Percentiles rank a stretch among this genome's conserved stretches.
phyloP scores from a whole-genome alignment of 495 filamentous ascomycete genomes.

The Staphylotrichum longicolle region DNA sequence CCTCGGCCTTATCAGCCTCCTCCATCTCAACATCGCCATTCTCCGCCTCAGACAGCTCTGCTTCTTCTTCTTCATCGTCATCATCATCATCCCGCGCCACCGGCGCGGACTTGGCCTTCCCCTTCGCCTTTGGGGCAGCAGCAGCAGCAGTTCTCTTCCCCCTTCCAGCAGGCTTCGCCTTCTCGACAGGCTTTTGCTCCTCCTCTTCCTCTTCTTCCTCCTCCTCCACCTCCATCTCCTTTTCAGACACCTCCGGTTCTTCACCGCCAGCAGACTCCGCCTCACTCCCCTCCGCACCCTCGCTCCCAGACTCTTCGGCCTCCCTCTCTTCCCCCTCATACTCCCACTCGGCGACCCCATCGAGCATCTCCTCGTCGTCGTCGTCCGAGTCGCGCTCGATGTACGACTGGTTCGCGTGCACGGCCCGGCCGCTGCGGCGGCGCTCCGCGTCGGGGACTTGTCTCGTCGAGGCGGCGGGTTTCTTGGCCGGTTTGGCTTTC shows the following conservation, averaged over 20 bases:
- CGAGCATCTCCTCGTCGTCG: slow-evolving; percentile 58
- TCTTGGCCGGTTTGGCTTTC: slow-evolving; percentile 23
- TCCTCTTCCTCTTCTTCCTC: slow-evolving; percentile 15
- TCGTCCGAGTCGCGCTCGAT: slow-evolving; percentile 52
- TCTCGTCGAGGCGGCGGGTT: slow-evolving; percentile 27
- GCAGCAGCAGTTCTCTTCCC: slow-evolving; percentile 16
- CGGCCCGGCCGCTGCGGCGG: slow-evolving; percentile 53
- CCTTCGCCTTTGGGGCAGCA: slow-evolving; percentile 14
- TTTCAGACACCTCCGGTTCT: slow-evolving; percentile 16
- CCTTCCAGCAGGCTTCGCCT: background rate
- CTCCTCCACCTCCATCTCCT: slow-evolving; percentile 8
- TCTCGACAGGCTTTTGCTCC: background rate
- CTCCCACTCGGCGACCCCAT: slow-evolving; percentile 55
- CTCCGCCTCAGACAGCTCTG: slow-evolving; percentile 22
- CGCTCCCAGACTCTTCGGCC: background rate
- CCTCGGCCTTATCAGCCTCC: slow-evolving; percentile 22
- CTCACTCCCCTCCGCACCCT: slow-evolving; percentile 21
- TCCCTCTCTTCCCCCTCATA: slow-evolving; percentile 32
- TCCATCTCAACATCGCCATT: slow-evolving; percentile 31
- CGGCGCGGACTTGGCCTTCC: slow-evolving; percentile 10
- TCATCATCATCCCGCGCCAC: background rate
- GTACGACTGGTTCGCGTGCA: slow-evolving; percentile 39
- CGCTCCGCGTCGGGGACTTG: slow-evolving; percentile 39
- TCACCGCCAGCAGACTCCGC: background rate
- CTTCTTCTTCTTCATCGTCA: slow-evolving; percentile 6